A percentile compares a stretch with the other conserved stretches of the same genome.
phyloP scores from a whole-genome alignment of 1,139 yeast genomes.

The Chernovozyma sophiae-reginae region DNA sequence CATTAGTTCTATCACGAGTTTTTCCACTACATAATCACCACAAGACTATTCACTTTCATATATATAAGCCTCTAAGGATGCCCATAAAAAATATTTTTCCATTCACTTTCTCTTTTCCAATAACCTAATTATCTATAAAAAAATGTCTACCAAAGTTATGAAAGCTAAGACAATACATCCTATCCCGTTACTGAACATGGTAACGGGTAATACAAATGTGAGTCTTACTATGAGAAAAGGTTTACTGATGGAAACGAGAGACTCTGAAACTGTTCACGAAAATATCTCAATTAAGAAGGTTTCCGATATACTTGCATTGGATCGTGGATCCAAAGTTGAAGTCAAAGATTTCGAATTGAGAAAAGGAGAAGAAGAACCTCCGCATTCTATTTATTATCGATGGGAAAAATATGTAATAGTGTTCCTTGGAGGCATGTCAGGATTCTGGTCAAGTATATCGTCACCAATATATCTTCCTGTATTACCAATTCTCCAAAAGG shows the following conservation, averaged over 20 bases:
- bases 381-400: slow-evolving; percentile 7
- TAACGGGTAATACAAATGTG: not conserved
- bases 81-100: no score
- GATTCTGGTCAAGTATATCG: slow-evolving; percentile 56
- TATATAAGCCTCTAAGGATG: no score
- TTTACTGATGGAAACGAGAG: not conserved
- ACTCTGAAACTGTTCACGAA: not conserved
- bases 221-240: slow-evolving; percentile 1
- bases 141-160: not conserved
- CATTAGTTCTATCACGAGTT: no score
- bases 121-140: no score
- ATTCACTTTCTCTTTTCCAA: no score
- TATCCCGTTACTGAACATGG: not conserved
- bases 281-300: not conserved
- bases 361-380: not conserved
- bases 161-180: slow-evolving; percentile 1
- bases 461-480: slow-evolving; percentile 70
- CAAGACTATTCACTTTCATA: no score
- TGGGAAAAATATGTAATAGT: slow-evolving; percentile 11
- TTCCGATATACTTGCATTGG: not conserved
- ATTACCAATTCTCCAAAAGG: slow-evolving; percentile 43
- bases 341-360: not conserved
- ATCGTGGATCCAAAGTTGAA: not conserved
- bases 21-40: no score
- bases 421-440: slow-evolving; percentile 19